A percentile compares a stretch with the other conserved stretches of the same genome.
phyloP scores from a whole-genome alignment of 2,329 filamentous ascomycete genomes.

The Chrysoporthe austroafricana region DNA sequence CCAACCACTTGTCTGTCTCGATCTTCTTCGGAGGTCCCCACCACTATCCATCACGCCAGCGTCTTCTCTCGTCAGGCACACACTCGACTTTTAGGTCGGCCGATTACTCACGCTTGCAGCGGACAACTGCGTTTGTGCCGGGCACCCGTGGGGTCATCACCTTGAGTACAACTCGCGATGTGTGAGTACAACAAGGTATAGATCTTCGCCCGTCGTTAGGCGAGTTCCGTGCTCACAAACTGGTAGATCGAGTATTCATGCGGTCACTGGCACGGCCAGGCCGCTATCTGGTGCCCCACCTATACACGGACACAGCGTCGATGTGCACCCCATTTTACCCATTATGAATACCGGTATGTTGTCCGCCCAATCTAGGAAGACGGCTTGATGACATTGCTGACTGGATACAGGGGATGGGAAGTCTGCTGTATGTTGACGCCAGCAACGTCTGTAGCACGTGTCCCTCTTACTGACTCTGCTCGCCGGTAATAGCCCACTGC shows the following conservation, averaged over 20 bases:
- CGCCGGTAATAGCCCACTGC: constrained; percentile 40
- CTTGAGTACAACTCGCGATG: constrained; percentile 4
- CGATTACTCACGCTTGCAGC: neutral
- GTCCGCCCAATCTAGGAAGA: too few species aligned
- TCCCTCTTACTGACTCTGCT: constrained; percentile 27
- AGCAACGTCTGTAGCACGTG: constrained; percentile 38
- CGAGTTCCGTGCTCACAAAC: neutral
- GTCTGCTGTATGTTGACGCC: constrained; percentile 46
- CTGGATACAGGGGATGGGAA: constrained; percentile 44
- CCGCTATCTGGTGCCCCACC: constrained; percentile 48
- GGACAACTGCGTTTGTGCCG: neutral
- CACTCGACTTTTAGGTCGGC: neutral
- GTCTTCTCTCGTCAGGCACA: neutral
- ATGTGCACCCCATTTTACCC: constrained; percentile 48
- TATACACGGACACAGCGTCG: constrained; percentile 50
- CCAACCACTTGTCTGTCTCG: neutral
- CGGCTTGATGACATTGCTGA: constrained; percentile 17
- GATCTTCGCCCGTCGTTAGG: neutral
- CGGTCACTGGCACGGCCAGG: constrained; percentile 54
- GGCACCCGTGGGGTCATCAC: neutral
- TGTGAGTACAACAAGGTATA: constrained; percentile 30
- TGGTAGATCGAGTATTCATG: constrained; percentile 54
- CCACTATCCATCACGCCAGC: too few species aligned
- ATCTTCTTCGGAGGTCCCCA: neutral
- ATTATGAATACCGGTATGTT: constrained; percentile 51